Evolutionary conservation across 1,284 basidiomycete species (phyloP).

Genomic region (Tylopilus orsonianus): DNA sequence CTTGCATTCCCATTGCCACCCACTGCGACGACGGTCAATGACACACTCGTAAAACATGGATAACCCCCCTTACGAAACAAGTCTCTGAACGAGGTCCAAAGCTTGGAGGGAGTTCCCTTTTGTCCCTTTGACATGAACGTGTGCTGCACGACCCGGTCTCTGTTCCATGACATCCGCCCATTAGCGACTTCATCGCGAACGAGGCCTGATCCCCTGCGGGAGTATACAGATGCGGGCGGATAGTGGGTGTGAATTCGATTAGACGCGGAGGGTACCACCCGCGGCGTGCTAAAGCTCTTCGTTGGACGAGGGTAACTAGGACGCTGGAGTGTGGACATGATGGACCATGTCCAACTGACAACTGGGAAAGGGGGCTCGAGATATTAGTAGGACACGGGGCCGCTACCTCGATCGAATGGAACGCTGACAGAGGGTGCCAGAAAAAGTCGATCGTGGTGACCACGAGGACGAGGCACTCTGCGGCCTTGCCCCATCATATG

Average conservation of each 20-base stretch:
- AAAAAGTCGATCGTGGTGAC: background rate
- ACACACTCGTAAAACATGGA: background rate
- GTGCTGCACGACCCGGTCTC: background rate
- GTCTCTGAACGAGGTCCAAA: slow-evolving; percentile 1
- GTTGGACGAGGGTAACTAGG: background rate
- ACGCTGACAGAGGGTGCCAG: background rate
- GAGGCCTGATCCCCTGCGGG: background rate
- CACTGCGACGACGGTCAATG: background rate
- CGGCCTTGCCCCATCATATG: background rate
- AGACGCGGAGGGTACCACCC: background rate
- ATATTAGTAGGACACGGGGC: background rate
- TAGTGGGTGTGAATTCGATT: background rate
- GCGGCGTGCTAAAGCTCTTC: background rate
- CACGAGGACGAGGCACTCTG: background rate
- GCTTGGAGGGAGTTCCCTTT: background rate
- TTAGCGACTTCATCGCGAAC: background rate
- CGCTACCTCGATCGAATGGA: background rate
- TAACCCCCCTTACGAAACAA: slow-evolving; percentile 3
- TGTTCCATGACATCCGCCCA: background rate
- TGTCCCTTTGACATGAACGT: background rate
- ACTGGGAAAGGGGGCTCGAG: background rate
- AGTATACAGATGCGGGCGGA: background rate
- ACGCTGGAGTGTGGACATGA: background rate
- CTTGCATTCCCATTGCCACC: background rate
- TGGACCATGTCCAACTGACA: background rate